Conservation (phyloP, 2,329 filamentous ascomycete species). For the Capronia coronata region DNA sequence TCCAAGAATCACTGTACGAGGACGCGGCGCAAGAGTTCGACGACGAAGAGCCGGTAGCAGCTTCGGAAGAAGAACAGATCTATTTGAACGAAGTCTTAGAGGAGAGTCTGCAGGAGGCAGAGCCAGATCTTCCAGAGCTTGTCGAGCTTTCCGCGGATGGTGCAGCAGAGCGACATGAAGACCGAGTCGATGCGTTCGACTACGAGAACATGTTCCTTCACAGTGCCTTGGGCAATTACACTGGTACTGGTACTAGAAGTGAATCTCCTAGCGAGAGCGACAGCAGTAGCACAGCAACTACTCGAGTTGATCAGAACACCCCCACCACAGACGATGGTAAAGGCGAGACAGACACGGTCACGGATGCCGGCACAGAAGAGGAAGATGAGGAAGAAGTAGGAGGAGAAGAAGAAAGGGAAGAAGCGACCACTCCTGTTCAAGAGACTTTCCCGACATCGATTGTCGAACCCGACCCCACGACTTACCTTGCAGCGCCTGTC, state of each 20-base stretch:
- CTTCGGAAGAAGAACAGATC: conserved; percentile 38
- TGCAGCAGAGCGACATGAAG: conserved; percentile 72
- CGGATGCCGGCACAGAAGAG: not conserved
- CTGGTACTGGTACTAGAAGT: conserved; percentile 26
- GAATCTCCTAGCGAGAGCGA: conserved; percentile 25
- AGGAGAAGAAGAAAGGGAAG: no score
- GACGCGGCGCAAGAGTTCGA: conserved; percentile 39
- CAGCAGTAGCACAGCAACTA: conserved; percentile 24
- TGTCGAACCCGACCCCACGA: not conserved
- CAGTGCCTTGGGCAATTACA: conserved; percentile 70
- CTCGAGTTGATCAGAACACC: conserved; percentile 20
- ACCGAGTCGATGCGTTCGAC: conserved; percentile 90
- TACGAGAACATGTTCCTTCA: conserved; percentile 95
- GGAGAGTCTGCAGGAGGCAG: conserved; percentile 34
- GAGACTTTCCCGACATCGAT: conserved; percentile 18
- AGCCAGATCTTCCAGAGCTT: conserved; percentile 33
- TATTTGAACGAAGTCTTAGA: conserved; percentile 48
- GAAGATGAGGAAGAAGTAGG: no score
- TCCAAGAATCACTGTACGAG: conserved; percentile 37
- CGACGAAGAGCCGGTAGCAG: conserved; percentile 31
- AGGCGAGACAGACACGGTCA: conserved; percentile 24
- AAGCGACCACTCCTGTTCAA: conserved; percentile 21
- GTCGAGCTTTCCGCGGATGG: conserved; percentile 33
- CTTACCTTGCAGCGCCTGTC: conserved; percentile 5
- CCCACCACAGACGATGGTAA: conserved; percentile 21